Evolutionary conservation across 164 flowering plant species (phyloP), one percentile per base, ranked within the genome.

Genomic region (Liquidambar formosana): DNA sequence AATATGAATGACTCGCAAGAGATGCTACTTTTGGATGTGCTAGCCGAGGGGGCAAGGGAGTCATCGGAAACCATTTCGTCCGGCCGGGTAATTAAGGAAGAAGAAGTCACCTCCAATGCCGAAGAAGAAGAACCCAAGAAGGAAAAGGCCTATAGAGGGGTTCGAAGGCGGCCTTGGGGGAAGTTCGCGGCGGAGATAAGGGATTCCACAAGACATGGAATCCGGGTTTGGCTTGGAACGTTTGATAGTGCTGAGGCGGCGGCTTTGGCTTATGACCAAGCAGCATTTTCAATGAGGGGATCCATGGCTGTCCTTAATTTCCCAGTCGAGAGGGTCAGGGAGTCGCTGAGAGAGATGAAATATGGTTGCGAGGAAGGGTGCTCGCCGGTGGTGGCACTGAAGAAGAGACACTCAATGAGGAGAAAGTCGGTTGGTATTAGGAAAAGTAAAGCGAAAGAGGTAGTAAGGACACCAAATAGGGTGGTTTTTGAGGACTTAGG

Each of bases 201-300:
- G 33, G 92, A 88, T 47, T 85, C 91, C 1, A 85, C 94, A 1
- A 72, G 88, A 61, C 72, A 80, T 12, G 93, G 93, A 0, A 70
- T 80, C 0, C 51, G 94, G 45, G 88, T 89, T 0, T 89, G 94
- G 91, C 82, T 89, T 3, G 91, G 93, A 0, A 89, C 93, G 0
- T 89, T 86, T 38, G 91, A 87, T 64, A 82, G 70, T 9, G 87
- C 91, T 0, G 91, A 87, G 69, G 88, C 78, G 0, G 94, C 94
- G 1, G 94, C 94, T 23, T 47, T 85, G 38, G 94, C 91, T 3
- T 89, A 89, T 57, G 94, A 89, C 26, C 91, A 84, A 63, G 94
- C 94, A 0, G 91, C 94, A 33, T 83, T 84, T 49, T 60, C 87
- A 1, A 76, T 79, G 78, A 71, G 88, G 56, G 91, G 94, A 0